phyloP scores from a whole-genome alignment of 257 asterid species.

The Handroanthus guayacan region DNA sequence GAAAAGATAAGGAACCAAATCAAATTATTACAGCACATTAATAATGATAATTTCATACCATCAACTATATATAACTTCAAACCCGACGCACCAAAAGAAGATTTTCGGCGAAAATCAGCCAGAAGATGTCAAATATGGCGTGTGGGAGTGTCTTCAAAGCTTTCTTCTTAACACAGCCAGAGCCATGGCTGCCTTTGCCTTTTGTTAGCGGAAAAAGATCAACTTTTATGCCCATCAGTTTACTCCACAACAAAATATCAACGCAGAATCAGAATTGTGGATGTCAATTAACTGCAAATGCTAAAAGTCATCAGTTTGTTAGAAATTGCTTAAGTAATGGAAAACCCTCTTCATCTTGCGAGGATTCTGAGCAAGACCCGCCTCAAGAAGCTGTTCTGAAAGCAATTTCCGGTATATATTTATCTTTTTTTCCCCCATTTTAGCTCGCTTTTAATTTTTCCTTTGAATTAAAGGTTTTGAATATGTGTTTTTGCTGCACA shows the following conservation, averaged over 20 bases:
- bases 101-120: not conserved
- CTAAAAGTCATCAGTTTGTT: not conserved
- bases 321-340: constrained; percentile 11
- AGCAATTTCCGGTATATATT: constrained; percentile 62
- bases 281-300: constrained; percentile 10
- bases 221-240: not conserved
- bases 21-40: not conserved
- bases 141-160: constrained; percentile 11
- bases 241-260: not conserved
- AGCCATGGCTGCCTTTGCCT: constrained; percentile 12
- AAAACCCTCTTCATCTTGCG: not conserved
- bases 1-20: not conserved
- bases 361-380: constrained; percentile 53
- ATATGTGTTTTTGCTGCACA: not conserved
- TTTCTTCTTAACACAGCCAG: not conserved
- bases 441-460: not conserved
- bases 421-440: not conserved
- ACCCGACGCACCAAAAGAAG: not conserved
- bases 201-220: not conserved
- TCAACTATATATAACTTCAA: not conserved
- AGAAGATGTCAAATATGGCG: constrained; percentile 14
- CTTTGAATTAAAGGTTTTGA: not conserved
- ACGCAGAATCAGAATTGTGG: not conserved
- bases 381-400: constrained; percentile 77
- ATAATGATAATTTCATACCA: not conserved